Base-by-base conservation (phyloP, 163 green algal species). In the Scenedesmus sp. region DNA sequence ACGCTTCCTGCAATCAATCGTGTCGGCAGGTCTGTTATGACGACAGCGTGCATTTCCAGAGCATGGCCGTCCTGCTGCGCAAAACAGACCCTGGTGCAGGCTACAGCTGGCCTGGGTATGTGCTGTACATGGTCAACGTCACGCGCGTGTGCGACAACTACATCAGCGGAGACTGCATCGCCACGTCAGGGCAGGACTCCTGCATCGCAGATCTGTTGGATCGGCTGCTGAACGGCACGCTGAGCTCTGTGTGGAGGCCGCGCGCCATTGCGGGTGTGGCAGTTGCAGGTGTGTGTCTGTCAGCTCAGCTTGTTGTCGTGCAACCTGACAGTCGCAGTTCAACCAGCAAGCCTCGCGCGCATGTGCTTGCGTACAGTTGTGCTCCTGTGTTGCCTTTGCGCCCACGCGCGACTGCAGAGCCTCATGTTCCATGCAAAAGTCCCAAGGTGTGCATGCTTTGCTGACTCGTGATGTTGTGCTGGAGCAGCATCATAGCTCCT, bases 1-100 rank as follows among this genome's bases (percentile, higher is more conserved):
- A 24, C 10, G 9, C 20, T 9, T 76, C 30, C 65, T 76, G 65
- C 65, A 40, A 37, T 9, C 0, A 0, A 0, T 76, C 18, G 7
- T 0, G 30, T 76, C 65, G 40, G 65, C 65, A 76, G 24, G n/a
- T 51, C 18, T 87, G 82, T 53, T 87, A 79, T 30, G n/a, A 78
- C 33, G 53, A 87, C 35, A 78, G 35, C 35, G 3, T 87, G n/a
- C 53, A 59, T 20, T 87, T 87, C 42, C 16, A 26, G 2, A 42
- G 22, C 82, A 78, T 87, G 49, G 70, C 82, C 1, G 78, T 87
- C 16, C 16, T 79, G 12, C 53, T 87, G 15, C 40, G 33, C 13
- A 87, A 43, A 15, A 42, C 33, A 65, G 83, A 88, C 30, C 83
- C 83, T 13, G 83, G 81, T n/a, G 83, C 83, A 56, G 83, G 83